Evolutionary conservation across 106 monocot genomes (phyloP), one percentile per base, ranked within the genome.

Genomic region (Apostasia ramifera): DNA sequence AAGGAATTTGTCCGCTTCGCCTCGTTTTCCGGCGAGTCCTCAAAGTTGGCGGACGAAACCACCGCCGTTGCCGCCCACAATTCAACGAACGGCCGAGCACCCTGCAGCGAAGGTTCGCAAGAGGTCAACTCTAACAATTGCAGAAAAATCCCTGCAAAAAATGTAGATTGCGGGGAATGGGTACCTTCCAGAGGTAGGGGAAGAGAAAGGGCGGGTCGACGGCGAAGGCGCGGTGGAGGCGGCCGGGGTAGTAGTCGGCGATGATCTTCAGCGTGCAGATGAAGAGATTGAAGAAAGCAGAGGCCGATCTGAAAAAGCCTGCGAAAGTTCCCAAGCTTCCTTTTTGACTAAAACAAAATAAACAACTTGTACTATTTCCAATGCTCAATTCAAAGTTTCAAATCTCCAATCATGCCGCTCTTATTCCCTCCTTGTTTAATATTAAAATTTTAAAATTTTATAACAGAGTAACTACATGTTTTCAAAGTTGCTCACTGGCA

Each of bases 141-240:
- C 8, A 3, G 40, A 58, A 48, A 7, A 44, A 59, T 58, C 37
- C 45, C 2, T 53, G 14, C 43, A 62, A 3, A 46, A 1, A 5
- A 47, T n/a, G 14, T 69, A 89, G 84, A 77, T 89, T 89, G 85
- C 89, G 85, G 50, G 85, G 79, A 55, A 71, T 77, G 40, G 77
- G 73, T 69, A 89, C 89, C 80, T 89, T 89, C 89, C 89, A 89
- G 50, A 89, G 79, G 50, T 74, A 80, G 40, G 77, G 73, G 71
- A 89, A 89, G 53, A 89, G 69, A 6, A 85, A 78, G 26, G 82
- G 89, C 5, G 89, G 76, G 58, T 89, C 85, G 61, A 89, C 60
- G 66, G 79, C 77, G 70, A 85, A 82, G 51, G 85, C 82, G 42
- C 47, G 70, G 75, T 89, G 82, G 7, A 89, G 89, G 2, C 85